These are phyloP conservation scores for Eucalyptus pumila DNA, from an alignment of 345 rosid genomes.

Conservation along the genomic window DNA sequence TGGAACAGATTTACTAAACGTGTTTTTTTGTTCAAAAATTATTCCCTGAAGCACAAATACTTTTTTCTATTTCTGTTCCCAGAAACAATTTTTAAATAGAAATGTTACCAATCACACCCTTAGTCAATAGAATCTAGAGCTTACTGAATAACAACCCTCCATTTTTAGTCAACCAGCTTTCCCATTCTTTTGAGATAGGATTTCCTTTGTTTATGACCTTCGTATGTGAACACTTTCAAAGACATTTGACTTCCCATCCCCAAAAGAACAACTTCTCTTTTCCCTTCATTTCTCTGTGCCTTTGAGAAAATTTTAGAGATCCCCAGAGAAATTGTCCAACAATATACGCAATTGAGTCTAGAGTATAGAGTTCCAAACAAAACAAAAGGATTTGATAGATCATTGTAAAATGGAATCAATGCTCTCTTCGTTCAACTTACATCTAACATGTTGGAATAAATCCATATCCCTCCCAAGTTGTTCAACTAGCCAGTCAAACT, in stretches of 20 bases:
- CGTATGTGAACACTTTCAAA: neutral
- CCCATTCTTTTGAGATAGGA: neutral
- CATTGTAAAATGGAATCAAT: neutral
- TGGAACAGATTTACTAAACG: too few relatives aligned
- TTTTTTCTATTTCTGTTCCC: too few relatives aligned
- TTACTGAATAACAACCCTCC: neutral
- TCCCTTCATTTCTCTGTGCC: neutral
- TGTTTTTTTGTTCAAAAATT: too few relatives aligned
- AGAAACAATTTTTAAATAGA: too few relatives aligned
- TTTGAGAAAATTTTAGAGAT: neutral
- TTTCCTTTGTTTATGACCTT: neutral
- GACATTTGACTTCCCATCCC: neutral
- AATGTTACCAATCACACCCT: too few relatives aligned
- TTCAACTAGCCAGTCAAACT: neutral
- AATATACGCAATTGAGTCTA: neutral
- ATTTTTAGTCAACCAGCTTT: neutral
- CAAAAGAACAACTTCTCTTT: neutral
- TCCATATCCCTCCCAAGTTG: neutral
- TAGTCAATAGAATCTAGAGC: neutral
- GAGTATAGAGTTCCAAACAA: neutral
- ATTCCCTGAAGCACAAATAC: too few relatives aligned
- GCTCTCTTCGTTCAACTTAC: neutral
- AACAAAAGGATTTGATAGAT: neutral
- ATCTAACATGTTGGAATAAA: neutral
- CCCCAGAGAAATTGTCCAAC: neutral